A percentile compares a stretch with the other conserved stretches of the same genome.
These are phyloP conservation scores for Alternaria gaisen DNA, from an alignment of 2,329 filamentous ascomycete genomes.

Conservation along the genomic window DNA sequence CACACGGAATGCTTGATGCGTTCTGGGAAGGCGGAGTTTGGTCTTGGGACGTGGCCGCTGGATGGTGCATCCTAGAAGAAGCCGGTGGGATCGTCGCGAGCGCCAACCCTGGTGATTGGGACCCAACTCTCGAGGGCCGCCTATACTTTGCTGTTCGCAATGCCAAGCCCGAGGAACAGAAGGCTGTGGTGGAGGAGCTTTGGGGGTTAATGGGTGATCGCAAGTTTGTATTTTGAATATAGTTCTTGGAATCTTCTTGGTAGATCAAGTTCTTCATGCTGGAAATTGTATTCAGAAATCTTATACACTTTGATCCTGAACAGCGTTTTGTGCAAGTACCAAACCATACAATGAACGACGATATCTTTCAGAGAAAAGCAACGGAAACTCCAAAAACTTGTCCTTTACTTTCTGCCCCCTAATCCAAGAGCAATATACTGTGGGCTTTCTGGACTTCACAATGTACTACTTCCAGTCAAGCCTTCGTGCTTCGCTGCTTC, in stretches of 20 bases:
- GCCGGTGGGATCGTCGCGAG: conserved; percentile 49
- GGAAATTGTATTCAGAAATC: not conserved
- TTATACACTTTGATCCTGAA: not conserved
- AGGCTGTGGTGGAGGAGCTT: conserved; percentile 44
- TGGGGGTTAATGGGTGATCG: conserved; percentile 49
- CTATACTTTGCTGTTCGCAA: conserved; percentile 46
- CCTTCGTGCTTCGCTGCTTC: fast-evolving
- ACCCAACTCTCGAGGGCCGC: conserved; percentile 45
- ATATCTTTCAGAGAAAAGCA: too few relatives aligned
- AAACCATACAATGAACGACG: too few relatives aligned
- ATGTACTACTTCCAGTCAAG: not conserved
- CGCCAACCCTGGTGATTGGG: conserved; percentile 49
- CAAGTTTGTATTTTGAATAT: conserved; percentile 37
- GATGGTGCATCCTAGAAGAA: conserved; percentile 51
- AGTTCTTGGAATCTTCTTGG: not conserved
- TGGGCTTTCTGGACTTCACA: not conserved
- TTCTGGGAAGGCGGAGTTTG: conserved; percentile 52
- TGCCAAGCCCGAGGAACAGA: conserved; percentile 43
- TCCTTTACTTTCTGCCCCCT: not conserved
- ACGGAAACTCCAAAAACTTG: not conserved
- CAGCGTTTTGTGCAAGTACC: too few relatives aligned
- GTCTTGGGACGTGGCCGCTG: conserved; percentile 50
- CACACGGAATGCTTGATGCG: conserved; percentile 44
- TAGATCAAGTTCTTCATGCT: not conserved
- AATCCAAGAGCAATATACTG: not conserved